Percentiles rank a stretch among this genome's conserved stretches.
phyloP scores from a whole-genome alignment of 2,329 filamentous ascomycete species.

The Endoconidiophora polonica region DNA sequence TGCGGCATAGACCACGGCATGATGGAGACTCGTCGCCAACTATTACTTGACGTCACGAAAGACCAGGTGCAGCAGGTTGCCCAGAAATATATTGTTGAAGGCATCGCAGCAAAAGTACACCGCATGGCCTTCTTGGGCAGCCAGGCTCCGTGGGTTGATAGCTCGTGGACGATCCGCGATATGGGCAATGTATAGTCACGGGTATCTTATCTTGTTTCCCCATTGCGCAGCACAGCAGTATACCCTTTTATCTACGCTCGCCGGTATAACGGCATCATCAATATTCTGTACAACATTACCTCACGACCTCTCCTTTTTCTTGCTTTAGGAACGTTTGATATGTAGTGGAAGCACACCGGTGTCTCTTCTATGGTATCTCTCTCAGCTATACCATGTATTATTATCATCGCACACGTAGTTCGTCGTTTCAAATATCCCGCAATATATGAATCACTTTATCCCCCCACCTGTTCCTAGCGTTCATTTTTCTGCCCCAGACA shows the following conservation, averaged over 20 bases:
- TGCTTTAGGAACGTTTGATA: constrained; percentile 12
- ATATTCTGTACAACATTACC: constrained; percentile 7
- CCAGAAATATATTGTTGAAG: constrained; percentile 62
- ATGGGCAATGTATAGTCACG: constrained; percentile 42
- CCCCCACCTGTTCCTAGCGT: constrained; percentile 1
- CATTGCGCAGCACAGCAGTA: constrained; percentile 8
- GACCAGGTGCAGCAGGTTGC: constrained; percentile 68
- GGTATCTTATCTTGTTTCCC: constrained; percentile 1
- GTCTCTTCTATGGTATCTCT: no score
- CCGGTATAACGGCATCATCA: no score
- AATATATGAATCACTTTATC: background rate
- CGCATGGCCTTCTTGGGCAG: constrained; percentile 64
- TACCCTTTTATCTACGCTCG: background rate
- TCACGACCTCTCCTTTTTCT: constrained; percentile 8
- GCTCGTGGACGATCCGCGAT: constrained; percentile 57
- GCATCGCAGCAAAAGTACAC: constrained; percentile 40
- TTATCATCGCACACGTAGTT: background rate
- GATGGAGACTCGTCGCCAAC: constrained; percentile 69
- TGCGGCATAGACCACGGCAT: constrained; percentile 76
- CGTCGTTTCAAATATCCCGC: background rate
- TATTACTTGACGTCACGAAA: constrained; percentile 69
- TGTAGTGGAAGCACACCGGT: no score
- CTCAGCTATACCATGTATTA: constrained; percentile 4
- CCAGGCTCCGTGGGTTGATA: constrained; percentile 63
- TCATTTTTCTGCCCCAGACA: background rate